Evolutionary conservation across 176 grass and related monocot genomes (phyloP), one percentile per base, ranked within the genome.

Genomic region (Tillandsia leiboldiana): DNA sequence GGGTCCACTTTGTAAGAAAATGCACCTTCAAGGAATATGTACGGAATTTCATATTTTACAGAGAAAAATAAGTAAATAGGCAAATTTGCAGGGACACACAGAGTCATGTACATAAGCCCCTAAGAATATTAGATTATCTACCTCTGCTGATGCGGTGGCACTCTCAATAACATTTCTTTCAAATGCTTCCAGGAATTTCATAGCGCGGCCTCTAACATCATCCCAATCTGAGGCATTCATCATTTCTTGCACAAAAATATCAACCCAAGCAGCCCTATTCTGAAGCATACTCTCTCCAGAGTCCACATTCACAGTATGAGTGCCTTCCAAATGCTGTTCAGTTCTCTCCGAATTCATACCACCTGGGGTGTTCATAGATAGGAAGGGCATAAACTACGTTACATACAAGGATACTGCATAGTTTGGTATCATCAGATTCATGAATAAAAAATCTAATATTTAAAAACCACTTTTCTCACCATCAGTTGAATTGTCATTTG

Each of bases 181-280:
- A 62, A 77, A 77, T 15, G 64, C 53, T 50, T 77, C 75, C 66
- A 77, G 62, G 42, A 62, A 59, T 53, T 77, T 77, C 53, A 69
- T 77, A 61, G 53, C 66, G 28, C 75, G 75, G 17, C 29, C 42
- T 26, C 52, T 65, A 14, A 69, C 17, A 70, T 77, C 75, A 69
- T 49, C 47, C 75, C 65, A 77, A 62, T 77, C 53, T 12, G 75
- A 69, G 11, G 75, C 75, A 69, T 77, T 69, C 51, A 59, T 61
- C 75, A 77, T 77, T 77, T 69, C 75, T 53, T 77, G 51, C 48
- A 77, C 75, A 69, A 77, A 77, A 22, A 77, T 50, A 61, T 77
- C 75, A 51, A 61, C 66, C 75, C 75, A 77, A 27, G 75, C 50
- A 62, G 66, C 17, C 47, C 52, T 48, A 11, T 51, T 69, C 3